These are phyloP conservation scores for Apium graveolens DNA, from an alignment of 129 eudicot genomes.

Conservation along the genomic window DNA sequence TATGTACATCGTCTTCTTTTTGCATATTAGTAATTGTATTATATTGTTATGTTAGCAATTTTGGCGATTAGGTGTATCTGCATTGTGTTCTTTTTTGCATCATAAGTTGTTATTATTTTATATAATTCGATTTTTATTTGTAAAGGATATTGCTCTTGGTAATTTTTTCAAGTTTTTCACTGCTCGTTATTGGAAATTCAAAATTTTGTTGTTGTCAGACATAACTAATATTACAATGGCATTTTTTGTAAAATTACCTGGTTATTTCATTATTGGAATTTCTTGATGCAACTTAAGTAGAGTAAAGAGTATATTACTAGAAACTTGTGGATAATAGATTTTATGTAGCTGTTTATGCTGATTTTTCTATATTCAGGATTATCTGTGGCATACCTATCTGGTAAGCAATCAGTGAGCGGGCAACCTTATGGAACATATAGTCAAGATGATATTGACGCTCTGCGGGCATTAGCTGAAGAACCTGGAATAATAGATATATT, in stretches of 20 bases:
- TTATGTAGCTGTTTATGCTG: constrained; percentile 14
- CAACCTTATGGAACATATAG: constrained; percentile 69
- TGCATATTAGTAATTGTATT: not conserved
- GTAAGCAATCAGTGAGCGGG: constrained; percentile 68
- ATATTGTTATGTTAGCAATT: not conserved
- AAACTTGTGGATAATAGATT: not conserved
- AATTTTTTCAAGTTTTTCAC: not conserved
- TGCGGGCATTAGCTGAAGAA: constrained; percentile 93
- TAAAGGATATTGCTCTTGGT: not conserved
- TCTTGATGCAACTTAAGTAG: too few relatives aligned
- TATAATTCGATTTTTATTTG: not conserved
- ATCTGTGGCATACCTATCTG: constrained; percentile 93
- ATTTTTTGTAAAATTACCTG: too few relatives aligned
- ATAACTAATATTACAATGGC: not conserved
- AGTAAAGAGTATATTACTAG: not conserved
- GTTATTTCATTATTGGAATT: too few relatives aligned
- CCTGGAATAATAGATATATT: constrained; percentile 81
- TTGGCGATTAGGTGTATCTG: not conserved
- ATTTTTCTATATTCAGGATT: constrained; percentile 50
- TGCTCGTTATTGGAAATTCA: not conserved
- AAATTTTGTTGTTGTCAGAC: not conserved
- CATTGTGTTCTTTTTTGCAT: not conserved
- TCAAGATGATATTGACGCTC: constrained; percentile 93
- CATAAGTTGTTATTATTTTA: not conserved
- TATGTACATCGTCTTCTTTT: not conserved